These are phyloP conservation scores for Leptographium flavum DNA, from an alignment of 2,329 filamentous ascomycete genomes.

Conservation along the genomic window DNA sequence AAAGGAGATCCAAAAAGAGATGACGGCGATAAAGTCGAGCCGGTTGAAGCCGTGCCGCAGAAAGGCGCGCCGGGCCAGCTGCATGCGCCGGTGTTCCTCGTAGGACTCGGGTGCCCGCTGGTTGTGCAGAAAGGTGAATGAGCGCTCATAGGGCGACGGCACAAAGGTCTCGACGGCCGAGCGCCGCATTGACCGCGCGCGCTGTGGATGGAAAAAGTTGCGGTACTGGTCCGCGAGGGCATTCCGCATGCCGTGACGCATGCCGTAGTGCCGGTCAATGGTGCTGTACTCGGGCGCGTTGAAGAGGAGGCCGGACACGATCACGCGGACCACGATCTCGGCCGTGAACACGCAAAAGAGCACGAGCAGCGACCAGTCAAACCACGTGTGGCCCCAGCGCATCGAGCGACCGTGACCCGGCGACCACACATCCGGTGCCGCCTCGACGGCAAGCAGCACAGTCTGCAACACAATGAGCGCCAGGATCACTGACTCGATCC, in stretches of 20 bases:
- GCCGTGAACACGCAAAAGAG: conserved; percentile 85
- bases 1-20: conserved; percentile 93
- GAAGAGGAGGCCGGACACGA: conserved; percentile 86
- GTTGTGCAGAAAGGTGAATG: conserved; percentile 62
- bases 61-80: conserved; percentile 83
- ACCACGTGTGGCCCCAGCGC: conserved; percentile 51
- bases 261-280: conserved; percentile 61
- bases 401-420: conserved; percentile 44
- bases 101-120: conserved; percentile 45
- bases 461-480: conserved; percentile 80
- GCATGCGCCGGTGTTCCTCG: conserved; percentile 67
- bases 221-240: conserved; percentile 65
- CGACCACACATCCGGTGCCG: conserved; percentile 55
- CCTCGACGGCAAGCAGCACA: conserved; percentile 74
- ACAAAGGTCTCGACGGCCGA: conserved; percentile 27
- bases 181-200: conserved; percentile 51
- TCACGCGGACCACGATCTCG: conserved; percentile 67
- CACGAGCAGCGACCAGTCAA: conserved; percentile 68
- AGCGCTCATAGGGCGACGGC: conserved; percentile 56
- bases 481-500: conserved; percentile 75
- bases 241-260: conserved; percentile 58
- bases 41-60: conserved; percentile 91
- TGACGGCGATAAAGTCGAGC: conserved; percentile 82
- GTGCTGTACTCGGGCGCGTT: conserved; percentile 90
- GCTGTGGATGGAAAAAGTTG: conserved; percentile 67